Conservation (phyloP, 805 yeast genomes). For the Kodamaea nitidulidarum region DNA sequence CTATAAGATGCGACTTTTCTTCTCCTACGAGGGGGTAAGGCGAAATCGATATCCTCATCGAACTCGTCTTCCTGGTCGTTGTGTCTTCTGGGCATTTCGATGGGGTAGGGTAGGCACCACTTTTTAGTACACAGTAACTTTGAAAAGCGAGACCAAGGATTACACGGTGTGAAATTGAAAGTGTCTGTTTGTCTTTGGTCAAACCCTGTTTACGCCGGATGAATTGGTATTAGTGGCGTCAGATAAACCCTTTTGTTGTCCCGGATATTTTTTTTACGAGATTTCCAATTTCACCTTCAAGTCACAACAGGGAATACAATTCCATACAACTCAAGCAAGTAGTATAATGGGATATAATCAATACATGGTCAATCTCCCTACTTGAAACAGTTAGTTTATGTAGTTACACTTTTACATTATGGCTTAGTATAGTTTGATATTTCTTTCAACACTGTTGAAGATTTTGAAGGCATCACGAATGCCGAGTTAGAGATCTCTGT, state of each 20-base stretch:
- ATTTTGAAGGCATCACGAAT: too few species aligned
- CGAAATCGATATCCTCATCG: slow-evolving; percentile 14
- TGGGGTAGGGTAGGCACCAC: too few species aligned
- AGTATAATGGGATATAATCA: too few species aligned
- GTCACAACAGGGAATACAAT: not conserved
- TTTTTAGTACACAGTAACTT: too few species aligned
- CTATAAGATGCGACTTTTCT: slow-evolving; percentile 12
- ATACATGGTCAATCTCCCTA: too few species aligned
- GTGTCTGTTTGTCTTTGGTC: not conserved
- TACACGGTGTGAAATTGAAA: not conserved
- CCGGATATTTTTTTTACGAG: not conserved
- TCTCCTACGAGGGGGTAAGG: slow-evolving; percentile 16
- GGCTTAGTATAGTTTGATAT: too few species aligned
- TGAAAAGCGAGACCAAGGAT: too few species aligned
- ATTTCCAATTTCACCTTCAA: not conserved
- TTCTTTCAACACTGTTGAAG: too few species aligned
- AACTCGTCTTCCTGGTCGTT: slow-evolving; percentile 18
- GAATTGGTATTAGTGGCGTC: not conserved
- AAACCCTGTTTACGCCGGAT: not conserved
- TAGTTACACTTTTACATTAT: too few species aligned
- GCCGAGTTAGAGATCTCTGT: too few species aligned
- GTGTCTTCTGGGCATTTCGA: slow-evolving; percentile 11
- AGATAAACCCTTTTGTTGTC: not conserved
- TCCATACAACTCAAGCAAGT: too few species aligned
- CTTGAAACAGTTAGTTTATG: too few species aligned